Evolutionary conservation across 352 stramenopile genomes (phyloP), one percentile per base, ranked within the genome.

Genomic region (Thraustochytrium striatum): DNA sequence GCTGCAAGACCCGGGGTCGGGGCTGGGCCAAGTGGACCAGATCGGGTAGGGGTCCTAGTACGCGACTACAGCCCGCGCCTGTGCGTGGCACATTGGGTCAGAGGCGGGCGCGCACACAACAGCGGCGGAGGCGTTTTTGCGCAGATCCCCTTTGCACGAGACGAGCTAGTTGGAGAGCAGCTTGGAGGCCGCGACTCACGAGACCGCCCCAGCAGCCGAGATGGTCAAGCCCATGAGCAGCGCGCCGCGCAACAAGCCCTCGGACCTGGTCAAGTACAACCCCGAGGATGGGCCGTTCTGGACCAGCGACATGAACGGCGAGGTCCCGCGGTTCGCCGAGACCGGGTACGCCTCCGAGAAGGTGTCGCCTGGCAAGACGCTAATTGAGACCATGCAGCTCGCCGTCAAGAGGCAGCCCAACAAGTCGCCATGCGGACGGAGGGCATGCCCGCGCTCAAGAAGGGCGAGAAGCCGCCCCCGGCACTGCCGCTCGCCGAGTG

Each of bases 111-210:
- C n/a, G n/a, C n/a, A n/a, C n/a, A n/a, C n/a, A n/a, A n/a, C n/a
- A n/a, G n/a, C n/a, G n/a, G n/a, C n/a, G n/a, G n/a, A n/a, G n/a
- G n/a, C n/a, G n/a, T n/a, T n/a, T n/a, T n/a, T n/a, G n/a, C n/a
- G n/a, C n/a, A n/a, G n/a, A n/a, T n/a, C n/a, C n/a, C n/a, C n/a
- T n/a, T n/a, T n/a, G n/a, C n/a, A n/a, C n/a, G n/a, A n/a, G n/a
- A n/a, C n/a, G n/a, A n/a, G n/a, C n/a, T n/a, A n/a, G n/a, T n/a
- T n/a, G n/a, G n/a, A n/a, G n/a, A n/a, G n/a, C n/a, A n/a, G n/a
- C n/a, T n/a, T n/a, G 88, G 91, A 72, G 88, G 96, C 25, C 90
- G 95, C 73, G 87, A 91, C 35, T 32, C 70, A 43, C 82, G 85
- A 5, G 84, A 82, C 44, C 61, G 87, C n/a, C 55, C 61, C 35